A percentile compares a stretch with the other conserved stretches of the same genome.
Evolutionary conservation across 768 basidiomycete species (phyloP).

Genomic region (Hygrophorus pudorinus): DNA sequence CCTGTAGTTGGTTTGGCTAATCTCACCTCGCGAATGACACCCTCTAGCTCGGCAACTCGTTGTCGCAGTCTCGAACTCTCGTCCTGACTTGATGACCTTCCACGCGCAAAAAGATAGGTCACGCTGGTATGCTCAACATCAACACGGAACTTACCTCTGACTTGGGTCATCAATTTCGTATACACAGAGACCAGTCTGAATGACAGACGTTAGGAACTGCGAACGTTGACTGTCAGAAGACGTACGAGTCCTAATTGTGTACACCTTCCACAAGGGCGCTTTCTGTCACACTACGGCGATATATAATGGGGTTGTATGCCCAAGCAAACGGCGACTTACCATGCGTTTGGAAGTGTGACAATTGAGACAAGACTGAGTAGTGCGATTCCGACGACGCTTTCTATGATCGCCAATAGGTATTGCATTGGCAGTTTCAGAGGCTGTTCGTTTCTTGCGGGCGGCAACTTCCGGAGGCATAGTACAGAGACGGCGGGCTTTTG

Average conservation of each 20-base stretch:
- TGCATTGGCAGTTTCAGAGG: constrained; percentile 16
- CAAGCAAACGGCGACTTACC: constrained; percentile 28
- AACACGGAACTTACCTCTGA: constrained; percentile 17
- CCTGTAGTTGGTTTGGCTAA: constrained; percentile 22
- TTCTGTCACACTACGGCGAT: constrained; percentile 34
- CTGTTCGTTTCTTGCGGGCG: constrained; percentile 20
- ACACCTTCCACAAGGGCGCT: constrained; percentile 25
- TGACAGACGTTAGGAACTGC: background rate
- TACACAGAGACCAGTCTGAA: constrained; percentile 69
- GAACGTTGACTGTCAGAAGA: background rate
- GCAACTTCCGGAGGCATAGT: constrained; percentile 23
- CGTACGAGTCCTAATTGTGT: background rate
- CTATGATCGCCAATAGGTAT: constrained; percentile 39
- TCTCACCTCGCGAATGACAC: constrained; percentile 69
- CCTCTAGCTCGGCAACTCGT: constrained; percentile 75
- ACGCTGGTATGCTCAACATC: background rate
- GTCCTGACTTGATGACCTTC: constrained; percentile 40
- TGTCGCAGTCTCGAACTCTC: constrained; percentile 59
- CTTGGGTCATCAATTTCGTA: constrained; percentile 76
- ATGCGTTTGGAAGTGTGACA: constrained; percentile 68
- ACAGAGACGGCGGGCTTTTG: constrained; percentile 5
- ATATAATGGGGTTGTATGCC: background rate
- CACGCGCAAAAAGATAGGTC: background rate
- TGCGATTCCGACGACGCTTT: constrained; percentile 57
- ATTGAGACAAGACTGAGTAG: constrained; percentile 64